Conservation (phyloP, 192 early-diverging fungal species). For the Geranomyces variabilis region DNA sequence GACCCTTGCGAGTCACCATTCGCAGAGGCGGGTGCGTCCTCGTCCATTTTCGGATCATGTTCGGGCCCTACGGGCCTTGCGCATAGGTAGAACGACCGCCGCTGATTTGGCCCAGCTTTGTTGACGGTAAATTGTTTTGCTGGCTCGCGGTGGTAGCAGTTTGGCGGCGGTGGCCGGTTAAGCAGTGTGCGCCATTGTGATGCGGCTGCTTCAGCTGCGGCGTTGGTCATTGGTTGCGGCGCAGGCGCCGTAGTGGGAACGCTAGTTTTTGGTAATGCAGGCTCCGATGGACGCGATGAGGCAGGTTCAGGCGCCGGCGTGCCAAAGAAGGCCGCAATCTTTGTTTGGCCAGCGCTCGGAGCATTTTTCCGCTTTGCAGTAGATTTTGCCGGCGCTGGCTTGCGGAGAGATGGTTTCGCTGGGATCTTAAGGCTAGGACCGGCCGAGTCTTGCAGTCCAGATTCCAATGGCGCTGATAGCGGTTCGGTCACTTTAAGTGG, state of each 20-base stretch:
- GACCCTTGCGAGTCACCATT: not conserved
- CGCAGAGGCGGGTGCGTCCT: not conserved
- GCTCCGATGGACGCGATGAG: no score
- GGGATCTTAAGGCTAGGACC: not conserved
- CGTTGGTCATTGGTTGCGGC: not conserved
- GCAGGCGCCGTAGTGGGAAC: no score
- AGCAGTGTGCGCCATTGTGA: slow-evolving; percentile 66
- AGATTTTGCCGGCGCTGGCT: not conserved
- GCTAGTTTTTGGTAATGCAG: no score
- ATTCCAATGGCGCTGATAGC: no score
- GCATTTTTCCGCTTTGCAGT: not conserved
- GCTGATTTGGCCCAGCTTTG: slow-evolving; percentile 73
- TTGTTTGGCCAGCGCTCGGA: not conserved
- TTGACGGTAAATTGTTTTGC: slow-evolving; percentile 68
- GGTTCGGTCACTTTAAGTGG: no score
- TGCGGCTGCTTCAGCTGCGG: slow-evolving; percentile 26
- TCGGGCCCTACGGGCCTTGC: slow-evolving; percentile 51
- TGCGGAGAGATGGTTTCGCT: not conserved
- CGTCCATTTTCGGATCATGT: slow-evolving; percentile 3
- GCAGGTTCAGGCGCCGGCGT: no score
- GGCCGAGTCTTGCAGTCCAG: not conserved
- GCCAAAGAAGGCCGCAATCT: slow-evolving; percentile 9
- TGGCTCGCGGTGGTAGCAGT: slow-evolving; percentile 66
- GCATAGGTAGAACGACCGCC: slow-evolving; percentile 69
- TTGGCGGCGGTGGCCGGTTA: slow-evolving; percentile 49